phyloP scores from a whole-genome alignment of 106 monocot species.

The Posidonia australis region DNA sequence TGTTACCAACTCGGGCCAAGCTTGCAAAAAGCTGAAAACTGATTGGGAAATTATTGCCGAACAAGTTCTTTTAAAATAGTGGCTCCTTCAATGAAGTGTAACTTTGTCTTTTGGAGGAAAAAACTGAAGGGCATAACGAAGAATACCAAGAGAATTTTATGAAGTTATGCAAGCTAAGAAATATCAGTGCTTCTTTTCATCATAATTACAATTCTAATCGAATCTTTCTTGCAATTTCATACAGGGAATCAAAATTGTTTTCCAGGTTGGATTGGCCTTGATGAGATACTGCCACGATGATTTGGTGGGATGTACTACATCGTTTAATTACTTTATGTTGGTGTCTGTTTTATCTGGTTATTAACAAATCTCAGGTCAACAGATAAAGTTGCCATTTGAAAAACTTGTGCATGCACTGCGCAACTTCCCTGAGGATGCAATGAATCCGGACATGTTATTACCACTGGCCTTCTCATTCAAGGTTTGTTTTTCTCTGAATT shows the following conservation, averaged over 20 bases:
- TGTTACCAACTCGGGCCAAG: background rate
- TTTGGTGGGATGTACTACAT: slow-evolving; percentile 49
- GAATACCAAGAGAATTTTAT: background rate
- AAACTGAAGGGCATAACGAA: background rate
- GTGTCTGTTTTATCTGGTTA: background rate
- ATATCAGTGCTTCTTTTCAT: too few species aligned
- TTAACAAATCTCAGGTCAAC: slow-evolving; percentile 1
- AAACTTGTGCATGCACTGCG: slow-evolving; percentile 83
- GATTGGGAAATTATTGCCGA: background rate
- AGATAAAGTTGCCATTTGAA: slow-evolving; percentile 94
- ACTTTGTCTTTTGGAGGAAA: background rate
- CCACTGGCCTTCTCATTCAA: slow-evolving; percentile 90
- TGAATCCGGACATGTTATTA: slow-evolving; percentile 73
- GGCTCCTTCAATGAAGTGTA: background rate
- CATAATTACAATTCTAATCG: background rate
- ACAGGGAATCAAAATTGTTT: slow-evolving; percentile 89
- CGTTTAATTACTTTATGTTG: background rate
- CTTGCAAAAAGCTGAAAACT: background rate
- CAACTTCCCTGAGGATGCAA: slow-evolving; percentile 88
- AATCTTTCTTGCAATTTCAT: slow-evolving; percentile 8
- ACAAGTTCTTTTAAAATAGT: background rate
- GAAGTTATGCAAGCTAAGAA: background rate
- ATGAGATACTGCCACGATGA: slow-evolving; percentile 79
- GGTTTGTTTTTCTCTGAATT: slow-evolving; percentile 24
- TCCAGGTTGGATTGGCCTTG: slow-evolving; percentile 93